These are phyloP conservation scores for Nemophila menziesii DNA, from an alignment of 257 asterid genomes.

Conservation along the genomic window DNA sequence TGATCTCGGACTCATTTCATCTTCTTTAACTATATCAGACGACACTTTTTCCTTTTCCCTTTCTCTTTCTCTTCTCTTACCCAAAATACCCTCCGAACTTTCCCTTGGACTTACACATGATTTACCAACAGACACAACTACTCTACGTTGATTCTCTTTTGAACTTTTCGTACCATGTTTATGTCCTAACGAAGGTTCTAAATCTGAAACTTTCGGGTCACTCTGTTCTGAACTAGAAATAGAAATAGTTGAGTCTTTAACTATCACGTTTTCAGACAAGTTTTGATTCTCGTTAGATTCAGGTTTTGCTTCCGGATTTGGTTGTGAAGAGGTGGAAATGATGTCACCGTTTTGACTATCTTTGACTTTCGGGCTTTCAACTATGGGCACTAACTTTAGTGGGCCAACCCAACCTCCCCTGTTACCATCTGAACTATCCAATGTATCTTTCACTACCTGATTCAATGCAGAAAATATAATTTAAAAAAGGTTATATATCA, in stretches of 20 bases:
- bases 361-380: constrained; percentile 20
- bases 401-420: constrained; percentile 28
- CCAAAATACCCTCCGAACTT: constrained; percentile 32
- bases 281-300: constrained; percentile 26
- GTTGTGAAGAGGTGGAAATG: constrained; percentile 25
- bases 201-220: constrained; percentile 28
- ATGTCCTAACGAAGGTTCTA: constrained; percentile 25
- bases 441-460: constrained; percentile 33
- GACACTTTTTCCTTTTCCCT: constrained; percentile 29
- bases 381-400: constrained; percentile 25
- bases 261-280: constrained; percentile 28
- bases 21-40: constrained; percentile 40
- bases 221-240: constrained; percentile 20
- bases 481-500: constrained; percentile 5
- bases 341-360: constrained; percentile 24
- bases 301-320: constrained; percentile 33
- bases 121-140: constrained; percentile 34
- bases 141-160: constrained; percentile 41
- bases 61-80: constrained; percentile 25
- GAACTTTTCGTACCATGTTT: constrained; percentile 33
- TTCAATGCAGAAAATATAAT: constrained; percentile 6
- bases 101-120: constrained; percentile 35
- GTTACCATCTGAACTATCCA: constrained; percentile 21
- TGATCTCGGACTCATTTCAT: constrained; percentile 39
- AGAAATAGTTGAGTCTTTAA: constrained; percentile 17